Base-by-base conservation (phyloP, 225 moss, liverwort and hornwort genomes). In the Straminergon stramineum region DNA sequence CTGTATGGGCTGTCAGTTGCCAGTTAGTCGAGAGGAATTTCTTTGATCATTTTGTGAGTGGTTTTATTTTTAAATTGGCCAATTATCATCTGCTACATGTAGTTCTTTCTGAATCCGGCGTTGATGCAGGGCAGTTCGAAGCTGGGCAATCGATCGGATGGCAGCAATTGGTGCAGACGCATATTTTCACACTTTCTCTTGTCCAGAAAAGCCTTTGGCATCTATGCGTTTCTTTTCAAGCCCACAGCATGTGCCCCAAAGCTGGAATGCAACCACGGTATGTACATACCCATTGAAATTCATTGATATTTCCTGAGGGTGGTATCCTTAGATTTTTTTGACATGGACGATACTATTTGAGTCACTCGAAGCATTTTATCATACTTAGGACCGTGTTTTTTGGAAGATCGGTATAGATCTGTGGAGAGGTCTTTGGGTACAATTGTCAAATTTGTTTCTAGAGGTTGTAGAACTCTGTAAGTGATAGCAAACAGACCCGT, bases 111-210 rank as follows among this genome's bases (percentile, higher is more conserved):
- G 90, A 93, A 91, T 88, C 78, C 88, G 84, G 69, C 87, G 90
- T 84, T 95, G 89, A 93, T 95, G 94, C 96, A 99, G 99, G 93
- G 95, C 95, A 93, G 94, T 99, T 89, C 96, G 92, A 94, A 94
- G 92, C 91, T 99, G 97, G 99, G 92, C 97, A 85, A 85, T 99
- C 62, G 89, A 92, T 91, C 92, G 91, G 70, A 97, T 99, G 95
- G 86, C 88, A 91, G 96, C 90, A 89, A 89, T 95, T 81, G 97
- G 97, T 87, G 97, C 95, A 75, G 97, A 99, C 81, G 95, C 93
- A 87, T 97, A 97, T 91, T 87, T 99, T 84, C 99, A 99, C 85
- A 94, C 96, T 84, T 97, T 96, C 69, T 90, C 90, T 52, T 86
- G 92, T 88, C 94, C 95, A 60, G 91, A 90, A 58, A 92, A 94